Conservation (phyloP, 2,329 filamentous ascomycete genomes). For the Uncinocarpus reesii region DNA sequence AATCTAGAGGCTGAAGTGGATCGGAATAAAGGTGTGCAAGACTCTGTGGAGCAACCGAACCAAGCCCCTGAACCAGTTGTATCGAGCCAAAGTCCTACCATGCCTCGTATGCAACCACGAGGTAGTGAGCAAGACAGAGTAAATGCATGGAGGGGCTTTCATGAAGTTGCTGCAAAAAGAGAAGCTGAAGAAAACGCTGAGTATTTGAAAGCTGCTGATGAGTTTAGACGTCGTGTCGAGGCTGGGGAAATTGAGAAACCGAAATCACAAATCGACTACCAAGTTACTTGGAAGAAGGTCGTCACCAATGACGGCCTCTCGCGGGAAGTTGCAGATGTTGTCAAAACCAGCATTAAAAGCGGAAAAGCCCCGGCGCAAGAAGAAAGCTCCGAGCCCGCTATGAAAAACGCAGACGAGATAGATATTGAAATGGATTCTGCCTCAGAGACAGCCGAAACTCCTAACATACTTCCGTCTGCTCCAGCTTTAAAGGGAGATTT, state of each 20-base stretch:
- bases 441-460: constrained; percentile 4
- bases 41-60: neutral
- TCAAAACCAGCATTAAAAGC: constrained; percentile 16
- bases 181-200: constrained; percentile 28
- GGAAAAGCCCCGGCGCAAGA: constrained; percentile 39
- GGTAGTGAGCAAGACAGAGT: constrained; percentile 16
- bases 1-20: neutral
- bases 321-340: constrained; percentile 21
- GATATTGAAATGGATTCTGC: constrained; percentile 25
- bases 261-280: constrained; percentile 22
- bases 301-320: constrained; percentile 23
- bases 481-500: neutral
- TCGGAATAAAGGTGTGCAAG: neutral
- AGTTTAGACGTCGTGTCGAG: constrained; percentile 13
- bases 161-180: constrained; percentile 24
- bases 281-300: constrained; percentile 33
- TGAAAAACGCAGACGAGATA: constrained; percentile 36
- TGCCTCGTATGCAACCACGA: neutral
- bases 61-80: neutral
- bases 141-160: constrained; percentile 34
- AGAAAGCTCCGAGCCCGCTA: constrained; percentile 34
- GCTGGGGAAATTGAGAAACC: constrained; percentile 13
- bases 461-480: neutral
- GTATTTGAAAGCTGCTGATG: constrained; percentile 21
- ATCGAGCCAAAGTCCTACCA: neutral